Conservation (phyloP, 116 monocot genomes). For the Thalassia testudinum region DNA sequence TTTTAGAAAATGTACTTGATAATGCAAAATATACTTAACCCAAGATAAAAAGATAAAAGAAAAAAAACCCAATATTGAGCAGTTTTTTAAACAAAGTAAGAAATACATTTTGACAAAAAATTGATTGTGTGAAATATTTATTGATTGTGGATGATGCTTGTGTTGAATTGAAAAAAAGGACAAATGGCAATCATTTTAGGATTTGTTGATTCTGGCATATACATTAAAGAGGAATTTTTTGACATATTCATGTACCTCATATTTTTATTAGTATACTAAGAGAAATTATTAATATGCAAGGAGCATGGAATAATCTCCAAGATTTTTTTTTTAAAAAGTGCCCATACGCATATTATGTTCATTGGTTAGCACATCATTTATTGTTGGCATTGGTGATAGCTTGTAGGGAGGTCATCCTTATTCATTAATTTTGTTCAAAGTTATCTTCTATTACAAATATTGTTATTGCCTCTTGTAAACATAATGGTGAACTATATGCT, state of each 20-base stretch:
- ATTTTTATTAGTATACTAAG: not conserved
- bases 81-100: not conserved
- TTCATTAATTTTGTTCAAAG: conserved; percentile 7
- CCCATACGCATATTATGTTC: conserved; percentile 7
- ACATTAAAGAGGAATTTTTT: conserved; percentile 3
- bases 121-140: not conserved
- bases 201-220: conserved; percentile 2
- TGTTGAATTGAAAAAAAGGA: conserved; percentile 9
- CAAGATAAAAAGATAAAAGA: not conserved
- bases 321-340: not conserved
- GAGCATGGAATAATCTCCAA: not conserved
- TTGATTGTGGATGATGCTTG: conserved; percentile 2
- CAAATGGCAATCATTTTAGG: conserved; percentile 6
- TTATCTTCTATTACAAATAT: not conserved
- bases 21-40: conserved; percentile 11
- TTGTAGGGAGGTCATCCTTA: conserved; percentile 1
- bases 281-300: conserved; percentile 4
- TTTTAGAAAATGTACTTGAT: conserved; percentile 9
- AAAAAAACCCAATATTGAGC: too few relatives aligned
- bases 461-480: not conserved
- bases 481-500: conserved; percentile 10
- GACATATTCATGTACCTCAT: not conserved
- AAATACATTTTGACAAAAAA: conserved; percentile 3
- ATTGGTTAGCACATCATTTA: conserved; percentile 6
- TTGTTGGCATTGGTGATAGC: not conserved